Evolutionary conservation across 768 basidiomycete species (phyloP), one percentile per base, ranked within the genome.

Genomic region (Lactarius akahatsu): DNA sequence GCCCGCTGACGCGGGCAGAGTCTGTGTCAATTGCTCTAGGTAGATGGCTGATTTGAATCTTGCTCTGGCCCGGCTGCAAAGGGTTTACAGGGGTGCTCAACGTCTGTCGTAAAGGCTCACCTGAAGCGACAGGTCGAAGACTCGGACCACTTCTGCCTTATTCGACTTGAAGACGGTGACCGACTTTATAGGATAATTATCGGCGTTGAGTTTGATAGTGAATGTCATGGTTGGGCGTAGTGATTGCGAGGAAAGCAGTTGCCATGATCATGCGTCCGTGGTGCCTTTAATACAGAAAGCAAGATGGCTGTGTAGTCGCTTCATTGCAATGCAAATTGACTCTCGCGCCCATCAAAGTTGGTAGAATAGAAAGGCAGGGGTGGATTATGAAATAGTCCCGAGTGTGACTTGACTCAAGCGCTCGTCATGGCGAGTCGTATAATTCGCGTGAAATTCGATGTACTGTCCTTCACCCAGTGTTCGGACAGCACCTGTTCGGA

Each of bases 141-240:
- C 76, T 9, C 86, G 80, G 45, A 83, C 81, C 23, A 88, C 74
- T 71, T 88, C 84, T 1, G 86, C 86, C 64, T 80, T 83, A 61
- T 76, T 76, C 9, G 83, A 83, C 73, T 83, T 84, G 76, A 84
- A 85, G 43, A 87, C 77, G 0, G 84, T 86, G 1, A 85, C 83
- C 10, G 83, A 81, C 67, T 83, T 81, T 69, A 88, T 80, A 1
- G 82, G 73, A 61, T 79, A 74, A 0, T 82, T 79, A n/a, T 77
- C 71, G n/a, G 66, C 66, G 28, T 67, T 40, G 26, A 63, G 62
- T 41, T 23, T 63, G 62, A 63, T 59, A 58, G 45, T 59, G 30
- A 52, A 40, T 11, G 58, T 45, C 66, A 67, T 63, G 15, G 40
- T 40, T 38, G 9, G 16, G 54, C 18, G 41, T 36, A 34, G 4